Evolutionary conservation across 805 yeast species (phyloP).

Genomic region (Cyberlindnera mycetangii): DNA sequence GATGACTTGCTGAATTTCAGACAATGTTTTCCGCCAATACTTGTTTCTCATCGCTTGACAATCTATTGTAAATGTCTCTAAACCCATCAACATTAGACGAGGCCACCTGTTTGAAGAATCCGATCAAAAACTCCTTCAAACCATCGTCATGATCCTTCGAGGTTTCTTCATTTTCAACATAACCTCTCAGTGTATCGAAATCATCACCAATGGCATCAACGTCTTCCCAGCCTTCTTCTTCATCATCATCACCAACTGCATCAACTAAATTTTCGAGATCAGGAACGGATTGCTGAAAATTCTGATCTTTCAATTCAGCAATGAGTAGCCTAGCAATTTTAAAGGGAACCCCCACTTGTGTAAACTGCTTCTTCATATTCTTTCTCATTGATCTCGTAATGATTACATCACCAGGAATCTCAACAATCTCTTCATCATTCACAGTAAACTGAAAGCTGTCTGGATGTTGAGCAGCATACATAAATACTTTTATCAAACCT

Average conservation of each 20-base stretch:
- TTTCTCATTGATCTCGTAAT: slow-evolving; percentile 80
- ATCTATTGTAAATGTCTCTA: slow-evolving; percentile 42
- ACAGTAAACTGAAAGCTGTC: slow-evolving; percentile 54
- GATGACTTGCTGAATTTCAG: no score
- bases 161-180: slow-evolving; percentile 43
- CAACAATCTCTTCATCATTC: slow-evolving; percentile 73
- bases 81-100: slow-evolving; percentile 48
- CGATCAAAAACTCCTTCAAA: slow-evolving; percentile 38
- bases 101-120: slow-evolving; percentile 46
- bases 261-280: slow-evolving; percentile 44
- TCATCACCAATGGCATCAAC: slow-evolving; percentile 64
- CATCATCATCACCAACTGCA: slow-evolving; percentile 60
- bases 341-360: slow-evolving; percentile 62
- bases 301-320: slow-evolving; percentile 67
- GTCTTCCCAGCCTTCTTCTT: slow-evolving; percentile 73
- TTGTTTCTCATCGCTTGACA: slow-evolving; percentile 42
- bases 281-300: slow-evolving; percentile 13
- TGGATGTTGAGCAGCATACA: slow-evolving; percentile 39
- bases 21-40: slow-evolving; percentile 48
- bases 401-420: slow-evolving; percentile 55
- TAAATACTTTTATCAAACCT: slow-evolving; percentile 68
- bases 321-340: slow-evolving; percentile 72
- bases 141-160: slow-evolving; percentile 9
- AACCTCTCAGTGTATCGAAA: slow-evolving; percentile 59
- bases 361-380: slow-evolving; percentile 47